phyloP scores from a whole-genome alignment of 305 asterid species.

The Lippia alba region DNA sequence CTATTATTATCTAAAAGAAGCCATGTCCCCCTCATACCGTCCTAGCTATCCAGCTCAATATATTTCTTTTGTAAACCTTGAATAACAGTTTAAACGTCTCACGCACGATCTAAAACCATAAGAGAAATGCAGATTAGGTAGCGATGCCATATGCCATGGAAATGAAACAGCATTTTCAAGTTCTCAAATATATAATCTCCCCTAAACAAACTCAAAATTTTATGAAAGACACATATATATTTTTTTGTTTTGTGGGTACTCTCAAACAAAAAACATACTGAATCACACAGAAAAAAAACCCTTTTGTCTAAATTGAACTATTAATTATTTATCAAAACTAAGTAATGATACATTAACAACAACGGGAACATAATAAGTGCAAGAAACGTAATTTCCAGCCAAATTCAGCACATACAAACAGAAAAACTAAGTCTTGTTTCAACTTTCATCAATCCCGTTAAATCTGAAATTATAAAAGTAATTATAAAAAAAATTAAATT shows the following conservation, averaged over 20 bases:
- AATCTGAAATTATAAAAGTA: neutral
- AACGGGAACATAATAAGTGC: neutral
- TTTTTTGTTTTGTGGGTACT: neutral
- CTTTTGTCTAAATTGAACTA: neutral
- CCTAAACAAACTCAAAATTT: neutral
- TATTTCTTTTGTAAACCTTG: slow-evolving; percentile 17
- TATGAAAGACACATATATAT: neutral
- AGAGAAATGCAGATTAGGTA: neutral
- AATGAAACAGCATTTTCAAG: neutral
- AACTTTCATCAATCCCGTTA: neutral
- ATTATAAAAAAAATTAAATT: neutral
- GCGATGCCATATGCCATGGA: neutral
- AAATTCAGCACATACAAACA: slow-evolving; percentile 1
- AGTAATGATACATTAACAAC: neutral
- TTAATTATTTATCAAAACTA: neutral
- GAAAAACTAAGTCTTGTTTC: slow-evolving; percentile 1
- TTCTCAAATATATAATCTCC: neutral
- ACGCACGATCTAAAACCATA: neutral
- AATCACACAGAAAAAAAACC: neutral
- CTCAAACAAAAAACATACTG: neutral
- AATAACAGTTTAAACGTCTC: slow-evolving; percentile 20
- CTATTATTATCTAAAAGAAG: neutral
- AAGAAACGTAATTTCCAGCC: neutral
- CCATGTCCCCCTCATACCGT: neutral
- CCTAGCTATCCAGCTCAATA: slow-evolving; percentile 20